Percentiles rank a stretch among this genome's conserved stretches.
Conservation (phyloP, 306 rosid genomes). For the Casuarina equisetifolia region DNA sequence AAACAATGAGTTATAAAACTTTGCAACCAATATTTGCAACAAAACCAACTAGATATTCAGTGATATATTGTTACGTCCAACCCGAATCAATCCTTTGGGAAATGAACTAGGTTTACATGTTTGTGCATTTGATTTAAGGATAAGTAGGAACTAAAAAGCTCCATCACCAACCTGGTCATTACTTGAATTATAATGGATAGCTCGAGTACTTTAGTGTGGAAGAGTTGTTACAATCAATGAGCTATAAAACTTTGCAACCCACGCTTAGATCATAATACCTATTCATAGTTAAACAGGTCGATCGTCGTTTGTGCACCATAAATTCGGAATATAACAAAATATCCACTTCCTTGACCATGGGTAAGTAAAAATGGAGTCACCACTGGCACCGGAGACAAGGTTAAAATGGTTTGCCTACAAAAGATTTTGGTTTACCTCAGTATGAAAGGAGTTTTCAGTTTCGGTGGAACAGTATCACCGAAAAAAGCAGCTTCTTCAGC, state of each 20-base stretch:
- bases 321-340: not conserved
- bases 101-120: not conserved
- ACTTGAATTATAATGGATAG: not conserved
- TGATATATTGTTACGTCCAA: not conserved
- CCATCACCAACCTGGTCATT: not conserved
- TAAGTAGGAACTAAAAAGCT: not conserved
- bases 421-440: conserved; percentile 54
- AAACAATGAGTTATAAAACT: not conserved
- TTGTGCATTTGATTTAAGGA: not conserved
- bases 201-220: not conserved
- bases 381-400: not conserved
- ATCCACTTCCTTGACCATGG: conserved; percentile 10
- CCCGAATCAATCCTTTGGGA: not conserved
- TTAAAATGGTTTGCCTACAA: conserved; percentile 1
- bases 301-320: conserved; percentile 14
- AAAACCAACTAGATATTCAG: not conserved
- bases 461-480: conserved; percentile 79
- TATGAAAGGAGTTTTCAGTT: conserved; percentile 70
- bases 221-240: not conserved
- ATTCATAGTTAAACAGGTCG: conserved; percentile 12
- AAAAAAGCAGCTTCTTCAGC: conserved; percentile 92
- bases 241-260: not conserved
- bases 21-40: not conserved
- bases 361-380: not conserved
- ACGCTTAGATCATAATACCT: not conserved